Evolutionary conservation across 176 grass and related monocot species (phyloP).

Genomic region (Phragmites australis): DNA sequence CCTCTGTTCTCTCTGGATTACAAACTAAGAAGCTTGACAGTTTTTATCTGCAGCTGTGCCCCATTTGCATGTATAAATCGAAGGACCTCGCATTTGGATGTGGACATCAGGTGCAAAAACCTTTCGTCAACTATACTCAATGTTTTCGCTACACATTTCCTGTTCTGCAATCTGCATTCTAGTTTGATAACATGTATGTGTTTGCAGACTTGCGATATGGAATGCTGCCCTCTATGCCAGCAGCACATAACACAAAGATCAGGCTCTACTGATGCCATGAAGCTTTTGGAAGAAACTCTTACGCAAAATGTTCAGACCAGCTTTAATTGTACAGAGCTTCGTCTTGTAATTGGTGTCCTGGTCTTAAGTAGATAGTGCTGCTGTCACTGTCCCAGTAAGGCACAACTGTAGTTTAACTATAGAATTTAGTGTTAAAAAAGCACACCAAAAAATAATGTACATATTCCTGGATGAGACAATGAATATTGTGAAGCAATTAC

Average conservation of each 20-base stretch:
- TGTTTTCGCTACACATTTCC: background rate
- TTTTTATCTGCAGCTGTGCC: conserved; percentile 62
- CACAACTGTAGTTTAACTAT: background rate
- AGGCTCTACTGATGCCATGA: conserved; percentile 71
- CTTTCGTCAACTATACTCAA: background rate
- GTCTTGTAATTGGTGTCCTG: conserved; percentile 7
- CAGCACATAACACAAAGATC: conserved; percentile 79
- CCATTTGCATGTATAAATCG: conserved; percentile 85
- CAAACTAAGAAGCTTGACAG: conserved; percentile 18
- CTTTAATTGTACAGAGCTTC: background rate
- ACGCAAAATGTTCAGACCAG: conserved; percentile 19
- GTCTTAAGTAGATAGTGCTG: conserved; percentile 5
- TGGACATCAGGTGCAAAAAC: conserved; percentile 79
- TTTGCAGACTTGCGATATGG: conserved; percentile 80
- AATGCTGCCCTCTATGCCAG: conserved; percentile 87
- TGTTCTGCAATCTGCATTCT: background rate
- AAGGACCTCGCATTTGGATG: conserved; percentile 98
- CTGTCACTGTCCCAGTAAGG: background rate
- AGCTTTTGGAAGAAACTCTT: conserved; percentile 25
- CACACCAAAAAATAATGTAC: conserved; percentile 31
- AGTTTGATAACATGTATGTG: conserved; percentile 11
- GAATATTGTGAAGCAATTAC: conserved; percentile 11
- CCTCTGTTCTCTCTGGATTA: background rate
- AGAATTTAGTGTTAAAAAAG: background rate
- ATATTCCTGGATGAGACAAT: background rate